Evolutionary conservation across 2,329 filamentous ascomycete genomes (phyloP).

Genomic region (Alternaria rosae): DNA sequence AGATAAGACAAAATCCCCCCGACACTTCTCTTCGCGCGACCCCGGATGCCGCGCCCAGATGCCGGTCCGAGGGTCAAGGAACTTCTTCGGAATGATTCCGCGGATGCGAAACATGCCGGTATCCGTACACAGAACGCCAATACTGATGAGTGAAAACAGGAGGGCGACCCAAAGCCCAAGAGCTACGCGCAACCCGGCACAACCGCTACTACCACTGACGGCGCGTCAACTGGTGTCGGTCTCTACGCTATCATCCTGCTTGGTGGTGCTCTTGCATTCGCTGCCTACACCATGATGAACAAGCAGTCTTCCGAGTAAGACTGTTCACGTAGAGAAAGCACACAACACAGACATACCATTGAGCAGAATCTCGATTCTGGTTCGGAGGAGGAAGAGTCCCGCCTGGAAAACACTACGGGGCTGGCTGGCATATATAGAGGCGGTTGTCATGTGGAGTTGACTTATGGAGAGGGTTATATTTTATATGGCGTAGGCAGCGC

Average conservation of each 20-base stretch:
- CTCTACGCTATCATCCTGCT: conserved; percentile 83
- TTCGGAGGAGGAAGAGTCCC: not conserved
- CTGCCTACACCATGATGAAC: conserved; percentile 86
- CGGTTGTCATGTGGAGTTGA: not conserved
- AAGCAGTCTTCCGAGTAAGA: conserved; percentile 43
- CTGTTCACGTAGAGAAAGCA: not conserved
- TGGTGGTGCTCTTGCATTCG: conserved; percentile 79
- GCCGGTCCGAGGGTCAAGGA: conserved; percentile 3
- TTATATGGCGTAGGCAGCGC: not conserved
- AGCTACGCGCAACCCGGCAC: conserved; percentile 59
- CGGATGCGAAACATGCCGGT: not conserved
- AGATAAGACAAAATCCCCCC: not conserved
- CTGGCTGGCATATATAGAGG: not conserved
- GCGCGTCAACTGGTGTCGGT: conserved; percentile 72
- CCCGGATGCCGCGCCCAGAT: not conserved
- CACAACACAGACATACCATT: not conserved
- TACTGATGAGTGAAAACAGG: conserved; percentile 48
- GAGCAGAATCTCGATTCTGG: not conserved
- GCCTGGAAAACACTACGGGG: not conserved
- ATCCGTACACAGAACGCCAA: not conserved
- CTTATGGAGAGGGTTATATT: not conserved
- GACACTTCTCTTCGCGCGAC: too few species aligned
- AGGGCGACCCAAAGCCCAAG: conserved; percentile 80
- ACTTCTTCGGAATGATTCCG: conserved; percentile 31
- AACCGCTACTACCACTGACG: conserved; percentile 55